A percentile compares a stretch with the other conserved stretches of the same genome.
Evolutionary conservation across 352 stramenopile species (phyloP).

Genomic region (Phytophthora multivora): DNA sequence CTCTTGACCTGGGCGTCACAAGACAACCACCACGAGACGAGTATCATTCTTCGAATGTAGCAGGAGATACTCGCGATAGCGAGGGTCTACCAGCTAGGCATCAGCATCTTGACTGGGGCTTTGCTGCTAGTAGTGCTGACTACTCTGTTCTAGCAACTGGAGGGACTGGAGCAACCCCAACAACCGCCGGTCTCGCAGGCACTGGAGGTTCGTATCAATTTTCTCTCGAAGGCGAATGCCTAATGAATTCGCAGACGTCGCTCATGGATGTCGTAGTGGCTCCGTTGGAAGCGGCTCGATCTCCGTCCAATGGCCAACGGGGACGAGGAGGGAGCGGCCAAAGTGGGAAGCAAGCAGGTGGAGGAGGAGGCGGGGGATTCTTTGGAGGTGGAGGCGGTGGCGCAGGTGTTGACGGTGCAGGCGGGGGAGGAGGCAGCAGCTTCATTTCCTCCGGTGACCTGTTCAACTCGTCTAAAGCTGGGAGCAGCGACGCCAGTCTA

Average conservation of each 20-base stretch:
- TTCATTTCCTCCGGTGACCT: conserved; percentile 40
- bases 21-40: conserved; percentile 45
- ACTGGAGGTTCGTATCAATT: conserved; percentile 50
- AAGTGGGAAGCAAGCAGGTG: conserved; percentile 78
- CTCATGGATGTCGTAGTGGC: conserved; percentile 37
- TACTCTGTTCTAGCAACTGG: conserved; percentile 63
- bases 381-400: conserved; percentile 79
- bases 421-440: conserved; percentile 69
- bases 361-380: conserved; percentile 74
- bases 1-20: conserved; percentile 42
- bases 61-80: conserved; percentile 52
- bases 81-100: conserved; percentile 48
- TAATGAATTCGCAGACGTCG: conserved; percentile 36
- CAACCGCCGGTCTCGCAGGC: conserved; percentile 38
- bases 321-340: conserved; percentile 62
- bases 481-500: conserved; percentile 17
- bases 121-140: conserved; percentile 47
- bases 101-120: conserved; percentile 59
- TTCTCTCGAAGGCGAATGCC: conserved; percentile 45
- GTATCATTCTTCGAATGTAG: conserved; percentile 58
- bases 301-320: conserved; percentile 44
- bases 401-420: conserved; percentile 58
- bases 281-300: conserved; percentile 30
- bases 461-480: conserved; percentile 19
- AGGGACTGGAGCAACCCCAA: conserved; percentile 39